Evolutionary conservation across 352 stramenopile species (phyloP).

Genomic region (Globisporangium mamillatum): DNA sequence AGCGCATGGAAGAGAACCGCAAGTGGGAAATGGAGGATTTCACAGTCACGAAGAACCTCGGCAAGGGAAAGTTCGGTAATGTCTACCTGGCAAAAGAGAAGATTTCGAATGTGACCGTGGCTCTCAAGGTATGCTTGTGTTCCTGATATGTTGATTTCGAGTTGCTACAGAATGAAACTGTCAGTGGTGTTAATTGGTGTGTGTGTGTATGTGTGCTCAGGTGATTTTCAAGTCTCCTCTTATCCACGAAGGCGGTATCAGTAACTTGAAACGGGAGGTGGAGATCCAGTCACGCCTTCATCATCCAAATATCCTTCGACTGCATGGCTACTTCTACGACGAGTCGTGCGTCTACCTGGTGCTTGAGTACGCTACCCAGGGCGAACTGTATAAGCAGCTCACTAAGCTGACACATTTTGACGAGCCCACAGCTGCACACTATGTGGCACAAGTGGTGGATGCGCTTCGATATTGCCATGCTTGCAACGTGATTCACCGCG

Average conservation of each 20-base stretch:
- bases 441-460: slow-evolving; percentile 76
- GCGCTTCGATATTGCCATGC: slow-evolving; percentile 77
- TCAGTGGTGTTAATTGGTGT: not conserved
- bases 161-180: not conserved
- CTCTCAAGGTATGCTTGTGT: slow-evolving; percentile 60
- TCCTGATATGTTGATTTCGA: not conserved
- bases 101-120: slow-evolving; percentile 56
- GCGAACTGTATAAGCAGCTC: slow-evolving; percentile 81
- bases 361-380: slow-evolving; percentile 78
- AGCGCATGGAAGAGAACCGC: slow-evolving; percentile 43
- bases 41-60: slow-evolving; percentile 69
- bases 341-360: slow-evolving; percentile 81
- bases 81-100: slow-evolving; percentile 82
- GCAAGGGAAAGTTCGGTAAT: slow-evolving; percentile 86
- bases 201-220: slow-evolving; percentile 18
- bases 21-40: slow-evolving; percentile 84
- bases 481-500: slow-evolving; percentile 80
- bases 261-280: slow-evolving; percentile 77
- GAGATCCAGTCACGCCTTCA: slow-evolving; percentile 80
- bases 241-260: slow-evolving; percentile 45
- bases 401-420: slow-evolving; percentile 51
- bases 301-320: slow-evolving; percentile 69
- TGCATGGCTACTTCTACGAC: slow-evolving; percentile 88
- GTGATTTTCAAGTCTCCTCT: slow-evolving; percentile 69
- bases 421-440: slow-evolving; percentile 53